phyloP scores from a whole-genome alignment of 768 basidiomycete species.

The Tricholoma terreum region DNA sequence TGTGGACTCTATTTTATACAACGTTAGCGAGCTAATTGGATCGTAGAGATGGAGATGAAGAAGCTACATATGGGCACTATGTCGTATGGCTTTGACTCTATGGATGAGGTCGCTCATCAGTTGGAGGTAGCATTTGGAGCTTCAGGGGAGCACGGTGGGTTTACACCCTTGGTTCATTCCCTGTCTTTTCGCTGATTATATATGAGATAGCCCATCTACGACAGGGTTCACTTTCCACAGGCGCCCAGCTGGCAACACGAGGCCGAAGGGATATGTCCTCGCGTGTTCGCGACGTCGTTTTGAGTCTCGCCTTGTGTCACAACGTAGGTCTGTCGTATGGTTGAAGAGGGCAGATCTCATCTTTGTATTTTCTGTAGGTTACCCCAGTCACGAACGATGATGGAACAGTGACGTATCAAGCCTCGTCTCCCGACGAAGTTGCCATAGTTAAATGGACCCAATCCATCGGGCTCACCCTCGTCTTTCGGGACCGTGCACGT shows the following conservation, averaged over 20 bases:
- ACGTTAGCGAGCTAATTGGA: neutral
- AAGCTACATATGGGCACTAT: constrained; percentile 99
- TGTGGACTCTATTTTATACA: constrained; percentile 32
- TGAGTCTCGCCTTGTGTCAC: constrained; percentile 93
- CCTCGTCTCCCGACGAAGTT: constrained; percentile 98
- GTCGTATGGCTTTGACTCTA: constrained; percentile 95
- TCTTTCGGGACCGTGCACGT: constrained; percentile 85
- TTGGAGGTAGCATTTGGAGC: constrained; percentile 80
- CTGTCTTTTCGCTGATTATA: neutral
- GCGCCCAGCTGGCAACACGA: constrained; percentile 77
- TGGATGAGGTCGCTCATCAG: constrained; percentile 97
- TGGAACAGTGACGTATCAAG: constrained; percentile 93
- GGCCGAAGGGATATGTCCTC: constrained; percentile 95
- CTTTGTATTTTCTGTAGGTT: constrained; percentile 51
- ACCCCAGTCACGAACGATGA: constrained; percentile 96
- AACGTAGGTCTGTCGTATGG: constrained; percentile 56
- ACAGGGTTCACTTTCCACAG: constrained; percentile 64
- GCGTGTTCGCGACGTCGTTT: constrained; percentile 85
- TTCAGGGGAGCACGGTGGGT: constrained; percentile 52
- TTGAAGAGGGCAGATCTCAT: neutral
- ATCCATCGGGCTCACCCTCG: constrained; percentile 87
- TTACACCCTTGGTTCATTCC: neutral
- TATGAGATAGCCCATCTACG: constrained; percentile 35
- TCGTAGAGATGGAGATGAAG: constrained; percentile 97
- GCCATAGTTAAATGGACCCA: constrained; percentile 98